These are phyloP conservation scores for Eleusine indica DNA, from an alignment of 176 grass and related monocot genomes.

Conservation along the genomic window DNA sequence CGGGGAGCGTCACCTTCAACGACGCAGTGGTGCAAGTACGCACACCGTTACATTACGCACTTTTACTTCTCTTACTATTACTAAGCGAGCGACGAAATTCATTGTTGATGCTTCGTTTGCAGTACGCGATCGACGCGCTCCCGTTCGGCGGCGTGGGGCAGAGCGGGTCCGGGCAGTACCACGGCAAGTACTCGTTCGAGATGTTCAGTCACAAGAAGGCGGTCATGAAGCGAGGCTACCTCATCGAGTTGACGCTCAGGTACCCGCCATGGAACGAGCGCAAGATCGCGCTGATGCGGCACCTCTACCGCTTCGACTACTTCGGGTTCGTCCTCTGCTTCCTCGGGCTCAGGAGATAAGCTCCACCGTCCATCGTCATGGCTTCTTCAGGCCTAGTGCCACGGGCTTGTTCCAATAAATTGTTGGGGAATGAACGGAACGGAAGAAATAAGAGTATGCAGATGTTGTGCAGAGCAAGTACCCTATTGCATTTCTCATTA, in stretches of 20 bases:
- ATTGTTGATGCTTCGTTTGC: not conserved
- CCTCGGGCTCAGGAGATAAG: constrained; percentile 63
- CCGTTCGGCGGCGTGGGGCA: constrained; percentile 87
- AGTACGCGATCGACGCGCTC: constrained; percentile 67
- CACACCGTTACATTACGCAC: not conserved
- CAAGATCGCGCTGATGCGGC: constrained; percentile 70
- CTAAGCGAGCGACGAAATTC: not conserved
- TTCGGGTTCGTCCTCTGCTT: constrained; percentile 54
- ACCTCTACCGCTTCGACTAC: constrained; percentile 64
- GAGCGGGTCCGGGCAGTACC: constrained; percentile 91
- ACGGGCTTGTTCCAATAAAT: not conserved
- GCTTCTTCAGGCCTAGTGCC: not conserved
- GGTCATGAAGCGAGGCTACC: constrained; percentile 63
- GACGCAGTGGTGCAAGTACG: constrained; percentile 80
- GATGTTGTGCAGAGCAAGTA: not conserved
- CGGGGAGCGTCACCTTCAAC: constrained; percentile 78
- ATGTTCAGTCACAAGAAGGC: constrained; percentile 93
- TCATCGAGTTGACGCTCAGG: constrained; percentile 64
- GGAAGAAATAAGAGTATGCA: not conserved
- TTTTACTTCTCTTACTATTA: not conserved
- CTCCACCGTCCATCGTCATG: not conserved
- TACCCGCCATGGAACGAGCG: constrained; percentile 80
- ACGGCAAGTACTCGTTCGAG: constrained; percentile 92
- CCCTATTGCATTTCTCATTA: not conserved
- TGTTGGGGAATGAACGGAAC: not conserved